Base-by-base conservation (phyloP, 1,284 basidiomycete genomes). In the Puccinia coronata region DNA sequence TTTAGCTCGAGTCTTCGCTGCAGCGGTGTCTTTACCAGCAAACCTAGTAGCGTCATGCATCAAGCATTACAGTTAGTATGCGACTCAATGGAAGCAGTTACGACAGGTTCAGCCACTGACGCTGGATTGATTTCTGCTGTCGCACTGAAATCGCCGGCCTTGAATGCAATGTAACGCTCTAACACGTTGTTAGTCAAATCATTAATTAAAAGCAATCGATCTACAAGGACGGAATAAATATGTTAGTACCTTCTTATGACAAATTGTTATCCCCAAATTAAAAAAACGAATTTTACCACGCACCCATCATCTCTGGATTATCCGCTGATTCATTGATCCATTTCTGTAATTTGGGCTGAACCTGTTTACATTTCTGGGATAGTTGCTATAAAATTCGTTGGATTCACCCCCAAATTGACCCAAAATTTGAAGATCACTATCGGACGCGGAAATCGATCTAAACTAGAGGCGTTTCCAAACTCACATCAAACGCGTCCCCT, bases 101-200 rank as follows among this genome's bases (percentile, higher is more conserved):
- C 2, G 65, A 23, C 9, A 18, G 18, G 39, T 53, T 14, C 14
- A 23, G 31, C 34, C 23, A 84, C 85, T 77, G 71, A 86, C 84
- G 85, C 84, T n/a, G 87, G 85, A 75, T 87, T 86, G 43, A 87
- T 86, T 85, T 93, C 90, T 53, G 91, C 87, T 43, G 91, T 89
- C 47, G 90, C 88, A 31, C 86, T 87, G 83, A 89, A 96, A 87
- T 98, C 95, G 59, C 96, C 96, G 82, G 91, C 91, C 87, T 93
- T 93, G 89, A 93, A 96, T 0, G 94, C 91, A 83, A 96, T 93
- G 85, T 96, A 98, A 36, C 96, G 92, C 65, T 91, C 90, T 25
- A 97, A 87, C 23, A 96, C 93, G 51, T 91, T 93, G 87, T 99
- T 98, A 87, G 99, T 96, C 84, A 97, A 92, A 87, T 99, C 97